phyloP scores from a whole-genome alignment of 257 asterid species.

The Buddleja alternifolia region DNA sequence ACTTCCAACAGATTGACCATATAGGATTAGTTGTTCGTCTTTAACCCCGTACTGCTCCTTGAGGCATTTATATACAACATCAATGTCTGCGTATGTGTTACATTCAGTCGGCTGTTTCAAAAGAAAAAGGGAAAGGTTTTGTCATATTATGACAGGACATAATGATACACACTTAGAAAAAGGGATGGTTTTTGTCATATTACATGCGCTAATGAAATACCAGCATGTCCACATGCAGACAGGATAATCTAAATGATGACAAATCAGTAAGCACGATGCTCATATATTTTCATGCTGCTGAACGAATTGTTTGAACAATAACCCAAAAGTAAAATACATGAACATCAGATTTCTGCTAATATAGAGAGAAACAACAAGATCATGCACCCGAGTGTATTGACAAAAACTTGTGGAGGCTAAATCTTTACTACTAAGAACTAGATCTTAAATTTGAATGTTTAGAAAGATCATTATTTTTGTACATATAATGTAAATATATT shows the following conservation, averaged over 20 bases:
- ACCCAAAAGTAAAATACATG: slow-evolving; percentile 6
- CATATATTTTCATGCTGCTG: slow-evolving; percentile 6
- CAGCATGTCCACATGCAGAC: not conserved
- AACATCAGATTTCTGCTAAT: not conserved
- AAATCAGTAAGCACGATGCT: not conserved
- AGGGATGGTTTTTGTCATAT: too few species aligned
- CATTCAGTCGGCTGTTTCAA: slow-evolving; percentile 96
- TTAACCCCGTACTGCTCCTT: slow-evolving; percentile 92
- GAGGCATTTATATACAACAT: slow-evolving; percentile 96
- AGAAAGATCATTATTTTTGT: not conserved
- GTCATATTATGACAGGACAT: slow-evolving; percentile 40
- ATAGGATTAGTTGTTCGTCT: slow-evolving; percentile 88
- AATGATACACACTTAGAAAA: slow-evolving; percentile 17
- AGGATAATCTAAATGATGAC: not conserved
- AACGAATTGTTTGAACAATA: not conserved
- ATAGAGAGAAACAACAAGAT: not conserved
- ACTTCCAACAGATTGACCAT: slow-evolving; percentile 99
- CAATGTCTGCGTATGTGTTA: slow-evolving; percentile 98
- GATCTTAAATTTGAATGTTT: not conserved
- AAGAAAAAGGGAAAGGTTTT: slow-evolving; percentile 38
- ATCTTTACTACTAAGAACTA: not conserved
- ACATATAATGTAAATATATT: not conserved
- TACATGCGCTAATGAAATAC: too few species aligned
- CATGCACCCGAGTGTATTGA: slow-evolving; percentile 4
- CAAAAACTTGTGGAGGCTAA: not conserved